Evolutionary conservation across 169 alveolate species (phyloP).

Genomic region (Pseudocohnilembus persalinus): DNA sequence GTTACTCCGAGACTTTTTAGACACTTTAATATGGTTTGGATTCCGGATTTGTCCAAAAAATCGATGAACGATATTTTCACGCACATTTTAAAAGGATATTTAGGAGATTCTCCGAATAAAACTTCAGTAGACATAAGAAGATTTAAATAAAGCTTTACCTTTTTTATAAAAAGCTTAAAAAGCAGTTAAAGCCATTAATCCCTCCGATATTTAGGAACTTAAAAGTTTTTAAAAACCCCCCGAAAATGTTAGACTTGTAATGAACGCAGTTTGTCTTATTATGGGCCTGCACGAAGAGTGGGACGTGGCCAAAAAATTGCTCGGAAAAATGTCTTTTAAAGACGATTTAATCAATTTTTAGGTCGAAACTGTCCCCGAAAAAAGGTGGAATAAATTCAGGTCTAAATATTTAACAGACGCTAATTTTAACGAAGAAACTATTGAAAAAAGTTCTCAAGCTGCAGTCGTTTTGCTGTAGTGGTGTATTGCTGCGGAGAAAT

Average conservation of each 20-base stretch:
- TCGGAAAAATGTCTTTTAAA: slow-evolving; percentile 84
- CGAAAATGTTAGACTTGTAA: slow-evolving; percentile 82
- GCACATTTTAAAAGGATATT: slow-evolving; percentile 87
- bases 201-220: slow-evolving; percentile 88
- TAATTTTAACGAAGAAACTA: slow-evolving; percentile 77
- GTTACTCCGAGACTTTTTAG: slow-evolving; percentile 89
- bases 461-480: slow-evolving; percentile 86
- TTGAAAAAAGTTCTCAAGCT: slow-evolving; percentile 82
- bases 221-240: slow-evolving; percentile 91
- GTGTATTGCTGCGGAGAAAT: slow-evolving; percentile 90
- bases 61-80: slow-evolving; percentile 89
- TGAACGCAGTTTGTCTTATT: slow-evolving; percentile 88
- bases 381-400: slow-evolving; percentile 47
- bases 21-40: slow-evolving; percentile 90
- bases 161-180: slow-evolving; percentile 86
- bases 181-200: slow-evolving; percentile 89
- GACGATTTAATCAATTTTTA: slow-evolving; percentile 66
- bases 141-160: slow-evolving; percentile 89
- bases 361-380: slow-evolving; percentile 77
- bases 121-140: slow-evolving; percentile 68
- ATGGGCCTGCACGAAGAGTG: slow-evolving; percentile 87
- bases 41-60: slow-evolving; percentile 77
- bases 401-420: slow-evolving; percentile 79
- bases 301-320: slow-evolving; percentile 89
- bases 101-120: slow-evolving; percentile 69